Percentiles rank a stretch among this genome's conserved stretches.
Conservation (phyloP, 2,329 filamentous ascomycete genomes). For the Beauveria sp. region DNA sequence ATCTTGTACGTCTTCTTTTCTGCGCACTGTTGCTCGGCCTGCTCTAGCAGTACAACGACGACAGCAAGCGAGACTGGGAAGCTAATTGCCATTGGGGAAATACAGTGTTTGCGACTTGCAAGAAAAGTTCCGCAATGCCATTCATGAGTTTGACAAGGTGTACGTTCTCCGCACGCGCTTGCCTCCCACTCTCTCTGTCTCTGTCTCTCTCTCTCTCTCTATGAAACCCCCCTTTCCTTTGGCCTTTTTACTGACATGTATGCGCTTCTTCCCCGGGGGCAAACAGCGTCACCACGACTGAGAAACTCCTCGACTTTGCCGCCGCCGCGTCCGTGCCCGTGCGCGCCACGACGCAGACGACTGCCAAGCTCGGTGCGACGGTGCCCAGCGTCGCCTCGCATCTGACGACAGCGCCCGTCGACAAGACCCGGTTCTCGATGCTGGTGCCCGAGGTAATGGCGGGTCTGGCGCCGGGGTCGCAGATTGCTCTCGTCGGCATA, state of each 20-base stretch:
- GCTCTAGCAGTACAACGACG: neutral
- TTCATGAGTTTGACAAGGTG: slow-evolving; percentile 80
- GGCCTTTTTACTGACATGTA: neutral
- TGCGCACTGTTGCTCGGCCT: no score
- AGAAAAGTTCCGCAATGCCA: slow-evolving; percentile 80
- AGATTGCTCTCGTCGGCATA: slow-evolving; percentile 79
- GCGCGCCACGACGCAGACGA: slow-evolving; percentile 80
- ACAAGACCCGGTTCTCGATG: slow-evolving; percentile 94
- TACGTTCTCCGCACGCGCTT: slow-evolving; percentile 28
- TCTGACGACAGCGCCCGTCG: slow-evolving; percentile 50
- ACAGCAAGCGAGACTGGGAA: neutral
- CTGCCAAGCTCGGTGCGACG: slow-evolving; percentile 68
- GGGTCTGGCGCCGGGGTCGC: slow-evolving; percentile 30
- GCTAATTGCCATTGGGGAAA: neutral
- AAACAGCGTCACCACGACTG: slow-evolving; percentile 53
- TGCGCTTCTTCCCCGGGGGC: neutral
- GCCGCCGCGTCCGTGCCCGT: slow-evolving; percentile 66
- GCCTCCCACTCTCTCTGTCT: neutral
- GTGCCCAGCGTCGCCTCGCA: slow-evolving; percentile 60
- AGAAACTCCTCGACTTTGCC: slow-evolving; percentile 61
- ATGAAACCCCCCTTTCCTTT: neutral
- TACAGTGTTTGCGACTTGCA: slow-evolving; percentile 85
- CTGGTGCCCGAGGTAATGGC: slow-evolving; percentile 57
- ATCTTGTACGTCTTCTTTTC: slow-evolving; percentile 36
- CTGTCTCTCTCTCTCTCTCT: neutral